These are phyloP conservation scores for Alternaria sp. DNA, from an alignment of 2,329 filamentous ascomycete genomes.

Conservation along the genomic window DNA sequence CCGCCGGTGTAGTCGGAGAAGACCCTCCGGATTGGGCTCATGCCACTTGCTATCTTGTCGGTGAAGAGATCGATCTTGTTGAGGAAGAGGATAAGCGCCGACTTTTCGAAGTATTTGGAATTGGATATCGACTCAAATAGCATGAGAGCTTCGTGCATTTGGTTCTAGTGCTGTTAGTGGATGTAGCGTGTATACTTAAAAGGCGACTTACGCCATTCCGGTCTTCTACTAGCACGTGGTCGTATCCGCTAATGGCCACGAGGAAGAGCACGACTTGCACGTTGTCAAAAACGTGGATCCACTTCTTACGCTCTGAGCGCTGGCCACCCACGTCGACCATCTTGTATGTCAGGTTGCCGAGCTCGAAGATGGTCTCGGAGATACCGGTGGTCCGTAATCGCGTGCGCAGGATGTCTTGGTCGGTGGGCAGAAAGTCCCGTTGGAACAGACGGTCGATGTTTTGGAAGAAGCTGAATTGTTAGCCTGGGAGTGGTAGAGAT, in stretches of 20 bases:
- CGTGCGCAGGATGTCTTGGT: constrained; percentile 92
- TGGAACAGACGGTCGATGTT: constrained; percentile 68
- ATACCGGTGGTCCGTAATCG: constrained; percentile 92
- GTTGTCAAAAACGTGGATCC: constrained; percentile 96
- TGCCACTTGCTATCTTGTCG: constrained; percentile 55
- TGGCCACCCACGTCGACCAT: constrained; percentile 97
- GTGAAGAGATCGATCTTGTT: constrained; percentile 62
- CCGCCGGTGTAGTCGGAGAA: constrained; percentile 58
- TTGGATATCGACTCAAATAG: constrained; percentile 61
- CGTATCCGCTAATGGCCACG: constrained; percentile 94
- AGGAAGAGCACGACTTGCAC: constrained; percentile 92
- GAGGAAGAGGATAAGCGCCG: constrained; percentile 59
- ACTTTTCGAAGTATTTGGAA: constrained; percentile 59
- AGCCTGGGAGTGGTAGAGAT: constrained; percentile 8
- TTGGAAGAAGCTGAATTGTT: constrained; percentile 72
- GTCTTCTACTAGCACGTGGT: constrained; percentile 94
- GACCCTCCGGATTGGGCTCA: constrained; percentile 55
- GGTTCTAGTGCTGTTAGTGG: constrained; percentile 50
- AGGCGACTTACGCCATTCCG: constrained; percentile 80
- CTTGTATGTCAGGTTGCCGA: constrained; percentile 89
- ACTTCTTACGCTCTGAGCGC: constrained; percentile 92
- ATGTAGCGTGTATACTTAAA: neutral
- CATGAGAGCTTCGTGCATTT: constrained; percentile 63
- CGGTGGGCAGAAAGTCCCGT: constrained; percentile 82
- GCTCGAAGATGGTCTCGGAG: constrained; percentile 91